phyloP scores from a whole-genome alignment of 2,329 filamentous ascomycete genomes.

The Diaporthe sp. region DNA sequence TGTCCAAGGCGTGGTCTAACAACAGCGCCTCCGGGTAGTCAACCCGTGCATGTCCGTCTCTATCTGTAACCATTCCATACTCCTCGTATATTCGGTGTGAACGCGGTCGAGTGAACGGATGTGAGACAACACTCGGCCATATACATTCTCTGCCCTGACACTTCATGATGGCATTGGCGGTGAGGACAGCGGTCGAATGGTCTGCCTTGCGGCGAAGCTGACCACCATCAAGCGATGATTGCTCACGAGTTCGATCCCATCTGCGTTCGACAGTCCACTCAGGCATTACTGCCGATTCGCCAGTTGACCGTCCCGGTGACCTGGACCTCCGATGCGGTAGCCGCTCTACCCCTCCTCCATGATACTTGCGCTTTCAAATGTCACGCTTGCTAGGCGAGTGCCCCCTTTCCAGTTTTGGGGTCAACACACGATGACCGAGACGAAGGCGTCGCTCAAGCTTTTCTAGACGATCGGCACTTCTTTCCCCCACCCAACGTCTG shows the following conservation, averaged over 20 bases:
- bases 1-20: neutral
- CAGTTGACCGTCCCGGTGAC: conserved; percentile 17
- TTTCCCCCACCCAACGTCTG: neutral
- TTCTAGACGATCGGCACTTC: neutral
- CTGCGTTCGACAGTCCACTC: neutral
- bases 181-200: neutral
- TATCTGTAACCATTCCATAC: neutral
- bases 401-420: neutral
- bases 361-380: neutral
- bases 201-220: neutral
- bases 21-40: neutral
- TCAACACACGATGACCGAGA: conserved; percentile 9
- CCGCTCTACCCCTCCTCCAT: neutral
- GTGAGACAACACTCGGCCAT: conserved; percentile 7
- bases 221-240: conserved; percentile 11
- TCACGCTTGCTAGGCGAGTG: neutral
- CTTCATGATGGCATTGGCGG: neutral
- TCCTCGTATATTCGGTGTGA: neutral
- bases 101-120: neutral
- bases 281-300: conserved; percentile 35
- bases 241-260: neutral
- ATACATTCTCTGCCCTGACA: neutral
- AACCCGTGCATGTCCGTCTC: neutral
- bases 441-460: neutral
- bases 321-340: conserved; percentile 25